phyloP scores from a whole-genome alignment of 495 filamentous ascomycete genomes.

The Parachaetomium inaequale region DNA sequence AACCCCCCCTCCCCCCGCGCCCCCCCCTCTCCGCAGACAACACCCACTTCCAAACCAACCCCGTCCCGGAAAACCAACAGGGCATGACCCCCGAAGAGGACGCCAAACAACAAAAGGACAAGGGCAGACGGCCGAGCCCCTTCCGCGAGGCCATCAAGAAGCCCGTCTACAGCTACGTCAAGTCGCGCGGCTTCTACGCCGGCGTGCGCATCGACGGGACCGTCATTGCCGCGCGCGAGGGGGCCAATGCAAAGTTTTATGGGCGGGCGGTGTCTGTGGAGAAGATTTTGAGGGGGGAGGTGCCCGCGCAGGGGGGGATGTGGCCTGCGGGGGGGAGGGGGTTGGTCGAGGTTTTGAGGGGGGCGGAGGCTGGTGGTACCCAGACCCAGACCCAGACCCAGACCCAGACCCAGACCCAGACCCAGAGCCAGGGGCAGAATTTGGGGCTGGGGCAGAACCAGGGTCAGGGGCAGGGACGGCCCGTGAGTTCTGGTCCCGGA shows the following conservation, averaged over 20 bases:
- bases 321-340: slow-evolving; percentile 25
- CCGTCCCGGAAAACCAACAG: slow-evolving; percentile 13
- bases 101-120: slow-evolving; percentile 12
- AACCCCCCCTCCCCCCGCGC: background rate
- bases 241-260: slow-evolving; percentile 78
- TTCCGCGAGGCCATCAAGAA: slow-evolving; percentile 33
- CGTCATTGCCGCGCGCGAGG: slow-evolving; percentile 70
- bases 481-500: background rate
- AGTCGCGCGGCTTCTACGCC: slow-evolving; percentile 73
- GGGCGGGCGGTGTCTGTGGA: slow-evolving; percentile 57
- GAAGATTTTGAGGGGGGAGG: slow-evolving; percentile 68
- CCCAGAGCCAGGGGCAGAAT: slow-evolving; percentile 20
- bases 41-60: slow-evolving; percentile 17
- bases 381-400: background rate
- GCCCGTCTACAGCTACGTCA: slow-evolving; percentile 78
- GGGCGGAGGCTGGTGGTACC: slow-evolving; percentile 19
- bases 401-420: background rate
- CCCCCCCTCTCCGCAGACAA: slow-evolving; percentile 20
- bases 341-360: slow-evolving; percentile 29
- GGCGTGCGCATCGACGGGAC: slow-evolving; percentile 77
- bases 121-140: slow-evolving; percentile 22
- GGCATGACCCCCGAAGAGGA: slow-evolving; percentile 2
- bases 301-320: slow-evolving; percentile 29
- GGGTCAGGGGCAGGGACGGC: slow-evolving; percentile 14
- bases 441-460: background rate